phyloP scores from a whole-genome alignment of 495 filamentous ascomycete species.

The Lophiostoma macrostomum region DNA sequence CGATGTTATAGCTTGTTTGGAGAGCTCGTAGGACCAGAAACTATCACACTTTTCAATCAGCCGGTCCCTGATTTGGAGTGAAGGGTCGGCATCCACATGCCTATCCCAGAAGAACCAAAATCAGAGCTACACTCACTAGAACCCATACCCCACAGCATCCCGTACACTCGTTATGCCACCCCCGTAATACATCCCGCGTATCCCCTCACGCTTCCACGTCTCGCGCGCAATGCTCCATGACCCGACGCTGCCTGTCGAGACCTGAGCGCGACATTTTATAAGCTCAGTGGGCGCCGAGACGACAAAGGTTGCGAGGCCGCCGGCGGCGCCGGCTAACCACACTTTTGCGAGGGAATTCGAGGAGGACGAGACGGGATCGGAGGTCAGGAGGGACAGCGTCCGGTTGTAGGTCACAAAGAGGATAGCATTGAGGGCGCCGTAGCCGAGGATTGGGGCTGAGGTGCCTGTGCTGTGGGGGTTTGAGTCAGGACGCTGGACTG shows the following conservation, averaged over 20 bases:
- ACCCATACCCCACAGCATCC: slow-evolving; percentile 85
- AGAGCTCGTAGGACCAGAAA: slow-evolving; percentile 83
- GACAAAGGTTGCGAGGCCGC: slow-evolving; percentile 76
- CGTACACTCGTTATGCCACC: slow-evolving; percentile 74
- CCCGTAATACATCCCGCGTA: slow-evolving; percentile 71
- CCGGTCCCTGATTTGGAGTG: too few relatives aligned
- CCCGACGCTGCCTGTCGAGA: slow-evolving; percentile 35
- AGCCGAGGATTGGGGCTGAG: slow-evolving; percentile 77
- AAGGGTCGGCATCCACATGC: too few relatives aligned
- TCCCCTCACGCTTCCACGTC: slow-evolving; percentile 58
- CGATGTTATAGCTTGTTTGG: slow-evolving; percentile 50
- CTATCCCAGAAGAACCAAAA: slow-evolving; percentile 16
- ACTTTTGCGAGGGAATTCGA: slow-evolving; percentile 51
- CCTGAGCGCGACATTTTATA: slow-evolving; percentile 79
- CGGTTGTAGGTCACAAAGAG: slow-evolving; percentile 86
- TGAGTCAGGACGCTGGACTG: slow-evolving; percentile 8
- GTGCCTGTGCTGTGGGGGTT: slow-evolving; percentile 50
- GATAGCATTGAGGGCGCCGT: slow-evolving; percentile 84
- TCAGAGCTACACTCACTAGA: slow-evolving; percentile 60
- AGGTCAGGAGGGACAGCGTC: slow-evolving; percentile 60
- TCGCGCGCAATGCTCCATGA: slow-evolving; percentile 63
- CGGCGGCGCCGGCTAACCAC: slow-evolving; percentile 71
- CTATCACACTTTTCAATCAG: slow-evolving; percentile 40
- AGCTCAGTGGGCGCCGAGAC: slow-evolving; percentile 83
- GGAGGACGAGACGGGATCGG: slow-evolving; percentile 33